Conservation (phyloP, 352 stramenopile genomes). For the Pelagophyceae sp. region DNA sequence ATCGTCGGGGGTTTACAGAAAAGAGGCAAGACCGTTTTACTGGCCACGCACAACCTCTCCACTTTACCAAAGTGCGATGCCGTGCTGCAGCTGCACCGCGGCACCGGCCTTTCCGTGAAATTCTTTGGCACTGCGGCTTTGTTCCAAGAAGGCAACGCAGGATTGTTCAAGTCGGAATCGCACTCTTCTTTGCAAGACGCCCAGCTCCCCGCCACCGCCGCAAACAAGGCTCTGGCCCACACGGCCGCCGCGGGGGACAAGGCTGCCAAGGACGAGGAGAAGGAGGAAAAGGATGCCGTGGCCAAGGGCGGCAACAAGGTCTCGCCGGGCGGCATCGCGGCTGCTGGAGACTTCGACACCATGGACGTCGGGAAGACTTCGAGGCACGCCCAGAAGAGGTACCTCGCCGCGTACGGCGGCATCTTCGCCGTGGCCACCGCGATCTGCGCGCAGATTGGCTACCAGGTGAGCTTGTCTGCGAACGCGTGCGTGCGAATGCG, state of each 20-base stretch:
- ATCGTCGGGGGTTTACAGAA: conserved; percentile 57
- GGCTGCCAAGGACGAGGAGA: not conserved
- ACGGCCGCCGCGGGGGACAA: no score
- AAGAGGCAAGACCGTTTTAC: conserved; percentile 63
- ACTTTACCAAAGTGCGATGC: conserved; percentile 58
- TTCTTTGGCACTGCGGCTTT: no score
- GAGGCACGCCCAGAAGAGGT: no score
- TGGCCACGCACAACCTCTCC: conserved; percentile 87
- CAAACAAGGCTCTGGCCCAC: no score
- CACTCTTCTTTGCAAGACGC: no score
- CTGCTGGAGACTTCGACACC: no score
- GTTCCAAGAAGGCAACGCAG: no score
- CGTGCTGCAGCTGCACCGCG: conserved; percentile 64
- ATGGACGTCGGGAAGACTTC: no score
- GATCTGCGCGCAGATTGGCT: conserved; percentile 59
- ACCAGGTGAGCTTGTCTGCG: no score
- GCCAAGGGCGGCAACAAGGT: not conserved
- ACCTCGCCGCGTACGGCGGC: conserved; percentile 42
- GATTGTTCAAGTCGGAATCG: no score
- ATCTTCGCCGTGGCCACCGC: conserved; percentile 40
- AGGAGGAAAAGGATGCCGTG: not conserved
- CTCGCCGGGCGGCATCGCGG: not conserved
- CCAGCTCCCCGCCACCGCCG: no score
- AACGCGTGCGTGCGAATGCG: no score
- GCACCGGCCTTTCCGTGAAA: conserved; percentile 24